Percentiles rank a stretch among this genome's conserved stretches.
Evolutionary conservation across 2,329 filamentous ascomycete species (phyloP).

Genomic region (Ophiocordyceps camponoti-saundersi): DNA sequence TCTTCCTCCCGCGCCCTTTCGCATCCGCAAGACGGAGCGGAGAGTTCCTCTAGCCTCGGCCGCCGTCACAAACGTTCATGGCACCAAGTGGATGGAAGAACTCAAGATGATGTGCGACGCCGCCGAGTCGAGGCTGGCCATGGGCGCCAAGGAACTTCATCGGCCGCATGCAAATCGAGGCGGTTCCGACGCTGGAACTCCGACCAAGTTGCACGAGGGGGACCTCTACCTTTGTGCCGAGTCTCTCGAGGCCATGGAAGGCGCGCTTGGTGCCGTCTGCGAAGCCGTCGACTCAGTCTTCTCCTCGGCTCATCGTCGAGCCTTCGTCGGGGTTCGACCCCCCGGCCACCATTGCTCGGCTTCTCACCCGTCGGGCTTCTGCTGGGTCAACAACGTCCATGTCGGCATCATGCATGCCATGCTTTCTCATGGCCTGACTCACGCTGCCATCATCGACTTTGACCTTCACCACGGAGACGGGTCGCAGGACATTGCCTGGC

Average conservation of each 20-base stretch:
- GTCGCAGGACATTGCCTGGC: constrained; percentile 89
- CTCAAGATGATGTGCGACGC: constrained; percentile 68
- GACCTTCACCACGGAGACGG: constrained; percentile 88
- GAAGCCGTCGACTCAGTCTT: constrained; percentile 86
- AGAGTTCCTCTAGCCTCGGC: constrained; percentile 53
- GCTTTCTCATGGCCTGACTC: constrained; percentile 69
- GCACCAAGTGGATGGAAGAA: constrained; percentile 84
- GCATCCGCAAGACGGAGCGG: constrained; percentile 66
- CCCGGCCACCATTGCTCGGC: constrained; percentile 93
- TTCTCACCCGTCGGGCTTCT: constrained; percentile 82
- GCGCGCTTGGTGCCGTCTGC: constrained; percentile 79
- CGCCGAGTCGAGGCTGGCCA: constrained; percentile 61
- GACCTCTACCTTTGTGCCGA: constrained; percentile 84
- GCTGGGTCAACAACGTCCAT: constrained; percentile 97
- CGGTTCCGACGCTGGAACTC: constrained; percentile 21
- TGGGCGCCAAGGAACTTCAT: constrained; percentile 61
- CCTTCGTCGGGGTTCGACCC: constrained; percentile 83
- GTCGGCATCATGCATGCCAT: constrained; percentile 88
- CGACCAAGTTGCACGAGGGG: constrained; percentile 59
- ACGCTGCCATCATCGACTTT: constrained; percentile 86
- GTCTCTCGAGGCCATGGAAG: constrained; percentile 75
- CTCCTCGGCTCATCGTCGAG: constrained; percentile 45
- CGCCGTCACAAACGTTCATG: constrained; percentile 81
- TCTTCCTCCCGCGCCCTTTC: constrained; percentile 54
- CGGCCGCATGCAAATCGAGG: constrained; percentile 46